Evolutionary conservation across 805 yeast genomes (phyloP).

Genomic region (Starmerella etchellsii): DNA sequence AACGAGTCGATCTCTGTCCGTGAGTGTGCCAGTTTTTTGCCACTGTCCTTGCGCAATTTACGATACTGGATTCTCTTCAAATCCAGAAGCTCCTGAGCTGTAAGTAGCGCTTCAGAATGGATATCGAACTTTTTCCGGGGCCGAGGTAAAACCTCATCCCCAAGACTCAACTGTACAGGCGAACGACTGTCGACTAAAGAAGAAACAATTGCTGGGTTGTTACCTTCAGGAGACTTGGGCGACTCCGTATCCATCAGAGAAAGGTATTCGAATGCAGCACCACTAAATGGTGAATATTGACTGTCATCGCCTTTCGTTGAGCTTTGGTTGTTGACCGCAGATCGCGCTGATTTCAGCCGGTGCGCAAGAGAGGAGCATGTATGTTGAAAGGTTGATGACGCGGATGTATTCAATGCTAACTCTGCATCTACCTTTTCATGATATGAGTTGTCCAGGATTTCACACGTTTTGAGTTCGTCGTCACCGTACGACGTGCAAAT

Average conservation of each 20-base stretch:
- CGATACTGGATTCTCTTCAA: constrained; percentile 8
- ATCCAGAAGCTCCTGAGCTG: constrained; percentile 1
- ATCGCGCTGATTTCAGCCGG: too few species aligned
- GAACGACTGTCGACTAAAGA: not conserved
- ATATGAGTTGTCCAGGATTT: too few species aligned
- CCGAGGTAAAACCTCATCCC: not conserved
- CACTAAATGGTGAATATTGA: too few species aligned
- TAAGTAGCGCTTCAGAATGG: constrained; percentile 3
- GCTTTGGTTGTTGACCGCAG: too few species aligned
- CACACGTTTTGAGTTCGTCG: not conserved
- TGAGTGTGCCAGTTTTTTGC: constrained; percentile 6
- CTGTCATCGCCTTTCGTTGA: too few species aligned
- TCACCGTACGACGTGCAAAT: constrained; percentile 2
- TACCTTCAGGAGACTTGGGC: too few species aligned
- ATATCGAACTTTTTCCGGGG: constrained; percentile 6
- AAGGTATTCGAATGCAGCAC: too few species aligned
- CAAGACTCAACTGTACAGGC: not conserved
- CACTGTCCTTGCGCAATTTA: constrained; percentile 9
- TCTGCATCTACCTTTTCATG: not conserved
- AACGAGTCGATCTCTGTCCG: constrained; percentile 11
- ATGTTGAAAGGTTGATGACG: too few species aligned
- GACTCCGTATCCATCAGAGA: too few species aligned
- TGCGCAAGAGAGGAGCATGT: too few species aligned
- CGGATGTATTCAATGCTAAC: not conserved
- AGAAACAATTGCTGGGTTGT: too few species aligned